Evolutionary conservation across 176 grass and related monocot species (phyloP), one percentile per base, ranked within the genome.

Genomic region (Cymbopogon citratus): DNA sequence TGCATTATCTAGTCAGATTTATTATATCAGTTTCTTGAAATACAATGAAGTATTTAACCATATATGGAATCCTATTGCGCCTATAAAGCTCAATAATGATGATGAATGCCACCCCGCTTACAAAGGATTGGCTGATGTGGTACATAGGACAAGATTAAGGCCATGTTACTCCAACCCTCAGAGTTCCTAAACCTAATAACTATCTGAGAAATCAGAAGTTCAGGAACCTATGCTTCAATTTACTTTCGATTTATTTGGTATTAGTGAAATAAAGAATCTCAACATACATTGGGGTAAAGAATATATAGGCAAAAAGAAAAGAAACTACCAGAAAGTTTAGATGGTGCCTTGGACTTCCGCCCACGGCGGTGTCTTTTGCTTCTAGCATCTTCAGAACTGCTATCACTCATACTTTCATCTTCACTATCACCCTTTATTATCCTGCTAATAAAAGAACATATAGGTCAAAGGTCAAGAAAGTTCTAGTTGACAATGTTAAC

Each of bases 321-420:
- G 38, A 59, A 90, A 88, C n/a, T 82, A 99, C 93, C 93, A 87
- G 85, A 85, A 87, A 90, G 48, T 76, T 86, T 92, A 72, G 91
- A 87, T 43, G 83, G 69, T 60, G 80, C 72, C 79, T 95, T 99
- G 26, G 83, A 88, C 65, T 96, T 95, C 71, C 33, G 11, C 49
- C 61, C 81, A 64, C 31, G 80, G 10, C 18, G 66, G 31, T 61
- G 87, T 72, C 85, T 88, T 69, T 93, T 89, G 57, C 74, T 88
- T 85, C 73, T 82, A 78, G 41, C 85, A 75, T 93, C 91, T 31
- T 92, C 87, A 69, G 85, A 88, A 69, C 66, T 88, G 66, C 83
- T 81, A 65, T 87, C 86, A 28, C 89, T 87, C 9, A 25, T 21
- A 68, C 77, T 90, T 78, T 84, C 93, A 75, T 43, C 80, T 78